Conservation (phyloP, 2,329 filamentous ascomycete genomes). For the Balansia obtecta region DNA sequence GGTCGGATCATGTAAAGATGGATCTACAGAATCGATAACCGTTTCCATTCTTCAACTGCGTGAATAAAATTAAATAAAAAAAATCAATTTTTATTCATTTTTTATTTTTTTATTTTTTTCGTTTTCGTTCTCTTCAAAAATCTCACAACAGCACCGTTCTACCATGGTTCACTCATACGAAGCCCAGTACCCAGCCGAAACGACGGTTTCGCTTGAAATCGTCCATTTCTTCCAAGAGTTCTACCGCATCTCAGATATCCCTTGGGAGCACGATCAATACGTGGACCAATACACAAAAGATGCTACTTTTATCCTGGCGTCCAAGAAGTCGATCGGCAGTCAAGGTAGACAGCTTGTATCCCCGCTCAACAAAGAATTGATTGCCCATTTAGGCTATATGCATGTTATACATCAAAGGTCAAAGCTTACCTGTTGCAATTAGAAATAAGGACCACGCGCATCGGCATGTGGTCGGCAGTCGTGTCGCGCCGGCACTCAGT, state of each 20-base stretch:
- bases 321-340: conserved; percentile 13
- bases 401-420: no score
- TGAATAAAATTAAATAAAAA: no score
- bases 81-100: no score
- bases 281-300: conserved; percentile 16
- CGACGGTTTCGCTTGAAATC: conserved; percentile 11
- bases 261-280: conserved; percentile 17
- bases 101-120: no score
- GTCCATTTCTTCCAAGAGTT: conserved; percentile 18
- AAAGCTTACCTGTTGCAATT: no score
- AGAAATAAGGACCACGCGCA: conserved; percentile 18
- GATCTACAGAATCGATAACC: no score
- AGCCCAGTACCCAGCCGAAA: conserved; percentile 10
- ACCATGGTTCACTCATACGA: conserved; percentile 9
- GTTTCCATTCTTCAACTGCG: no score
- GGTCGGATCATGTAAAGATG: no score
- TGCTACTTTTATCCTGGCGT: conserved; percentile 19
- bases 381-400: no score
- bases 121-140: no score
- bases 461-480: conserved; percentile 19
- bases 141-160: no score
- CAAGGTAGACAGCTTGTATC: conserved; percentile 10
- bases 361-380: not conserved
- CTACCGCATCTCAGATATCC: conserved; percentile 19
- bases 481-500: conserved; percentile 17